Evolutionary conservation across 257 asterid genomes (phyloP).

Genomic region (Solanum sitiens): DNA sequence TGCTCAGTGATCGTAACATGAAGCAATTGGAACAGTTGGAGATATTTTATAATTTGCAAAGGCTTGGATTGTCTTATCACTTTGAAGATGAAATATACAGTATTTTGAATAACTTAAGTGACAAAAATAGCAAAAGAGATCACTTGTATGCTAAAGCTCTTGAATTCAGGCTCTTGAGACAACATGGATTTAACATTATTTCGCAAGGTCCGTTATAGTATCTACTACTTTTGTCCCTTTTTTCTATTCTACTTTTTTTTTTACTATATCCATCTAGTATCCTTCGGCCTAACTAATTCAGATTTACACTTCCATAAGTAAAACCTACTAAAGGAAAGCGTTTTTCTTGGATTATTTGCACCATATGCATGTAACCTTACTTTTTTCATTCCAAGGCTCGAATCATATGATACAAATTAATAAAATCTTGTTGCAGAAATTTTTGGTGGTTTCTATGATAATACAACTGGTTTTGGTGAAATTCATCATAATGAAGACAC

Average conservation of each 20-base stretch:
- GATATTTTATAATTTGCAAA: constrained; percentile 24
- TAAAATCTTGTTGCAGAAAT: constrained; percentile 9
- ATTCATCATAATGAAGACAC: constrained; percentile 1
- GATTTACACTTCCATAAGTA: neutral
- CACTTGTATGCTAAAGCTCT: constrained; percentile 21
- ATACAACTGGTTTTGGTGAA: neutral
- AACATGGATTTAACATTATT: constrained; percentile 21
- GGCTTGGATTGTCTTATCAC: constrained; percentile 23
- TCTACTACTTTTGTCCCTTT: too few species aligned
- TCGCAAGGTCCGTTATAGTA: constrained; percentile 18
- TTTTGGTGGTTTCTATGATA: constrained; percentile 11
- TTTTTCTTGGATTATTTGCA: neutral
- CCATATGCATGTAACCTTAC: neutral
- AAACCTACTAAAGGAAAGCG: neutral
- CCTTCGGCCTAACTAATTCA: neutral
- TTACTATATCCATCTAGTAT: neutral
- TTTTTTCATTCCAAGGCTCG: neutral
- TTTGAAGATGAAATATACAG: constrained; percentile 15
- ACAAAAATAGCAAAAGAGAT: neutral
- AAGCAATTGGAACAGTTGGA: constrained; percentile 1
- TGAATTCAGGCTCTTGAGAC: constrained; percentile 25
- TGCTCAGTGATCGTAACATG: constrained; percentile 2
- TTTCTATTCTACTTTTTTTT: neutral
- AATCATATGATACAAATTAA: neutral
- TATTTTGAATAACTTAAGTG: neutral